Conservation (phyloP, 1,284 basidiomycete species). For the Cutaneotrichosporon cutaneum region DNA sequence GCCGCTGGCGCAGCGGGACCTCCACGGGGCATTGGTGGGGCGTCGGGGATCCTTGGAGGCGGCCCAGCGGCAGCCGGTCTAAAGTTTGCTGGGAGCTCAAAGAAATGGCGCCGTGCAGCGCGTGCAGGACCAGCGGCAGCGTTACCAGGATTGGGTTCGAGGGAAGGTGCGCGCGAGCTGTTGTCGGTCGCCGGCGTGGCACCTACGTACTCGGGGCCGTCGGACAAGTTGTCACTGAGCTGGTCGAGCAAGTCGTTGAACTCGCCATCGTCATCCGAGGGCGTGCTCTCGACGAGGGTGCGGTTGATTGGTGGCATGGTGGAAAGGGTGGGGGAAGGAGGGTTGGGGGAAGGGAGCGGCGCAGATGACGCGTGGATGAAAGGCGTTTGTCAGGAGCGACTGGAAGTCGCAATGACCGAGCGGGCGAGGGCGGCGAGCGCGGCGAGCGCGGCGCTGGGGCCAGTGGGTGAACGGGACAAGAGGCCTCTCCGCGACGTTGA, state of each 20-base stretch:
- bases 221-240: neutral
- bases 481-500: neutral
- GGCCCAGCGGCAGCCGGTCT: neutral
- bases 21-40: neutral
- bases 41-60: neutral
- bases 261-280: conserved; percentile 3
- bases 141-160: neutral
- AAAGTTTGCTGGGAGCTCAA: neutral
- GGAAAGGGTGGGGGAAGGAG: no score
- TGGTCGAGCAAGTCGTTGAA: neutral
- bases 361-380: neutral
- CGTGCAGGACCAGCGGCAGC: neutral
- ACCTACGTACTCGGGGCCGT: neutral
- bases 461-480: neutral
- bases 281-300: no score
- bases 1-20: neutral
- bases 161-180: neutral
- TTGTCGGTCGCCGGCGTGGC: neutral
- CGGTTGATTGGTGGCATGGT: no score
- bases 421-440: neutral
- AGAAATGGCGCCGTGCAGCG: neutral
- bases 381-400: neutral
- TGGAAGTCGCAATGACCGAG: no score
- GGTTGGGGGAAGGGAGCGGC: neutral
- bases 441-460: no score